Base-by-base conservation (phyloP, 208 protist genomes). In the Trypanosoma mega region DNA sequence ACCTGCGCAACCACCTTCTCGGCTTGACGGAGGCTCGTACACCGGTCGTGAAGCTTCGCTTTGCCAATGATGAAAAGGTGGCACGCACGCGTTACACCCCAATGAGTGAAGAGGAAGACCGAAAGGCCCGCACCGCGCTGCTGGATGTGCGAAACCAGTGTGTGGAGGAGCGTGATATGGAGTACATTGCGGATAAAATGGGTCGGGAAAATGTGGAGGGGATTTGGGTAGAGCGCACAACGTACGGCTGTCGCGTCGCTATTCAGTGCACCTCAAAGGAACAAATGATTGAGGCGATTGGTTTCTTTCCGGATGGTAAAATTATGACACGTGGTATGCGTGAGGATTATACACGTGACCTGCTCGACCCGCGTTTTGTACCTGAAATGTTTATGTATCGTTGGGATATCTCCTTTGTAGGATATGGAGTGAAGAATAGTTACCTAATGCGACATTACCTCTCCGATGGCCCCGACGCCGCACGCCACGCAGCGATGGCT, bases 341-440 rank as follows among this genome's bases (percentile, higher is more conserved):
- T 12, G 85, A 93, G 60, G 76, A 91, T 55, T 92, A 92, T 72
- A 91, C 86, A 14, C 82, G 89, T 56, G 89, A 95, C 59, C 73
- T 91, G 8, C 70, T 93, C n/a, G 85, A 92, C 70, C 74, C 61
- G 26, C 76, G 82, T 43, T 92, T 83, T 54, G 83, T 92, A 46
- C 89, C 89, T 12, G 85, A 95, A 68, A 84, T 95, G 78, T 90
- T 82, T 58, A 81, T 92, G 74, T 95, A 93, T 74, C 82, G 85
- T 61, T 95, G 89, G 86, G 89, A 95, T 63, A 90, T 92, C 56
- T 92, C 83, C 6, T 95, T 95, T 53, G 84, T 93, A 12, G 84
- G 76, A 1, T 95, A 95, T 67, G 85, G 85, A 26, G 89, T 95
- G 18, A 95, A 95, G 82, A 95, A 95, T 61, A 92, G 84, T 68